Percentiles rank a stretch among this genome's conserved stretches.
Evolutionary conservation across 2,329 filamentous ascomycete genomes (phyloP).

Genomic region (Mycosphaerella sp.): DNA sequence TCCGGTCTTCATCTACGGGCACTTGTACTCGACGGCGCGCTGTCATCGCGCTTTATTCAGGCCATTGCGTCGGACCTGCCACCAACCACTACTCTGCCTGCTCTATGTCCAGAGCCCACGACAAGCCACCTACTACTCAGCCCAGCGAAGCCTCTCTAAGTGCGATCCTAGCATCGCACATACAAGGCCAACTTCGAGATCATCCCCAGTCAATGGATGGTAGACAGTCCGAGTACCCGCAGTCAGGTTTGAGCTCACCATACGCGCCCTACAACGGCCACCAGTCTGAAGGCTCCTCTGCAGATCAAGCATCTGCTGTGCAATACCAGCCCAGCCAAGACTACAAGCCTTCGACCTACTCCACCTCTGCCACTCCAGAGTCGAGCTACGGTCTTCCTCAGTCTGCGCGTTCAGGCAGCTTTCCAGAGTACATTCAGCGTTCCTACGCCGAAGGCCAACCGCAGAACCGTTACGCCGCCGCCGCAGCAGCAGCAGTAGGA

Average conservation of each 20-base stretch:
- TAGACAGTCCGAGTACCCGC: conserved; percentile 46
- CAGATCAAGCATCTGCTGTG: conserved; percentile 92
- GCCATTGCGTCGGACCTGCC: conserved; percentile 30
- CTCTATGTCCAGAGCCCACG: conserved; percentile 42
- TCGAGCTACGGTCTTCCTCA: conserved; percentile 78
- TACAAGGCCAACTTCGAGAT: conserved; percentile 33
- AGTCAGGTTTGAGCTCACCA: conserved; percentile 51
- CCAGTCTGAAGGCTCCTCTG: conserved; percentile 75
- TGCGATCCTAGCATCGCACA: conserved; percentile 36
- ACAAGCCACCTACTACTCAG: conserved; percentile 23
- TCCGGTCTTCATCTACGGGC: conserved; percentile 29
- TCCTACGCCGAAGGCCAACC: conserved; percentile 64
- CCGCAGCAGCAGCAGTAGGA: conserved; percentile 9
- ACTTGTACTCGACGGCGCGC: conserved; percentile 34
- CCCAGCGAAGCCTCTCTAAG: conserved; percentile 37
- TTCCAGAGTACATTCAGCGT: conserved; percentile 81
- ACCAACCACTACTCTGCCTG: conserved; percentile 21
- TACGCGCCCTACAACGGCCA: conserved; percentile 48
- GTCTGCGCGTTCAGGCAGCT: conserved; percentile 71
- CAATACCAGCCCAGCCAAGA: conserved; percentile 78
- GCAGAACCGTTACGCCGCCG: conserved; percentile 65
- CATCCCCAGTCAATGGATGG: conserved; percentile 48
- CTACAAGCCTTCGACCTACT: conserved; percentile 64
- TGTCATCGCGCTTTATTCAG: conserved; percentile 31
- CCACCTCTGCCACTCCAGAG: conserved; percentile 67